These are phyloP conservation scores for Suillus tomentosus DNA, from an alignment of 768 basidiomycete species.

Conservation along the genomic window DNA sequence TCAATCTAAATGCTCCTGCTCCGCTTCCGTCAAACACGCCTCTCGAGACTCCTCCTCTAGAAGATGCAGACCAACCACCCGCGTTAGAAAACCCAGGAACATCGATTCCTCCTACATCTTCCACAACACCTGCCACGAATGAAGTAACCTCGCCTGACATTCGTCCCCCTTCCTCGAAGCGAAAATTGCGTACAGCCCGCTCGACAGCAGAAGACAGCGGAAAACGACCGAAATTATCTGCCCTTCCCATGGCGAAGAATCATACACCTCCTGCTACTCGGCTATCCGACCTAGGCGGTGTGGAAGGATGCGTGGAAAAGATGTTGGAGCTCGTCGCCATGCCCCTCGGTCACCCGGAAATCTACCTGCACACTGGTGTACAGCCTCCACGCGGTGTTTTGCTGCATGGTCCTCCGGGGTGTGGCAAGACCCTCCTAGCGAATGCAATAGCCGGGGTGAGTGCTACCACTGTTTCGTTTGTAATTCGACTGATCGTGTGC, in stretches of 20 bases:
- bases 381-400: slow-evolving; percentile 91
- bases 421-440: slow-evolving; percentile 93
- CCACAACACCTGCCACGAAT: slow-evolving; percentile 14
- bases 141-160: slow-evolving; percentile 10
- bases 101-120: slow-evolving; percentile 15
- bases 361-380: slow-evolving; percentile 92
- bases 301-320: slow-evolving; percentile 85
- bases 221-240: slow-evolving; percentile 57
- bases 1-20: slow-evolving; percentile 61
- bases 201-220: slow-evolving; percentile 48
- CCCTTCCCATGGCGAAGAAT: slow-evolving; percentile 38
- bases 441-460: slow-evolving; percentile 94
- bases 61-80: background rate
- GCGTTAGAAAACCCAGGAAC: background rate
- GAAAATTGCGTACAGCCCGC: slow-evolving; percentile 61
- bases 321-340: slow-evolving; percentile 94
- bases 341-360: slow-evolving; percentile 93
- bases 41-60: background rate
- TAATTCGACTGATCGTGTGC: slow-evolving; percentile 9
- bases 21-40: slow-evolving; percentile 10
- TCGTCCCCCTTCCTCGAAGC: slow-evolving; percentile 47
- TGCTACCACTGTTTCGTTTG: slow-evolving; percentile 13
- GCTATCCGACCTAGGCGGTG: slow-evolving; percentile 85
- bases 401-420: slow-evolving; percentile 94
- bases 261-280: slow-evolving; percentile 73